Base-by-base conservation (phyloP, 495 filamentous ascomycete species). In the Penicillium herquei region DNA sequence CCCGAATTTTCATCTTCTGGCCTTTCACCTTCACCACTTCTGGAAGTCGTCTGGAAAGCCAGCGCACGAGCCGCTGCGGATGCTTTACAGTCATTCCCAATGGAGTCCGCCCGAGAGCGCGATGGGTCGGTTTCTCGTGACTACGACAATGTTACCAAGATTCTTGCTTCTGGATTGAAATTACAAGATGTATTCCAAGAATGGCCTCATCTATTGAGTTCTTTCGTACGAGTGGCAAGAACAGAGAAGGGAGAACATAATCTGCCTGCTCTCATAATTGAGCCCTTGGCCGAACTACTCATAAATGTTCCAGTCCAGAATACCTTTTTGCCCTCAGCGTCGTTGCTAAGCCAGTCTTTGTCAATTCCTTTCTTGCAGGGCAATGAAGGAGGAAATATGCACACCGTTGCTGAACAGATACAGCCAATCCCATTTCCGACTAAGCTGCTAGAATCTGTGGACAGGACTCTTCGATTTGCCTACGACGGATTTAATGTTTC, bases 131-230 rank as follows among this genome's bases (percentile, higher is more conserved):
- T 72, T 16, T 69, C 74, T 16, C 70, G 80, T 33, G 86, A 90
- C 39, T 92, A 88, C 54, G 83, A 85, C n/a, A 86, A 90, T 39
- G 72, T 84, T 18, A 78, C 84, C 40, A 86, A 79, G 42, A 77
- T 92, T 34, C 76, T 95, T 2, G 80, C 86, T 48, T 71, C 81
- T 44, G 90, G 88, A 8, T 64, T 86, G 54, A 71, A 68, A 6
- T 80, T 80, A 16, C 13, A 73, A 1, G 70, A 72, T 52, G 60
- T 63, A 26, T 66, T 69, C 18, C 33, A 79, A 17, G 74, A 75
- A 26, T 93, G 89, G 89, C 70, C 80, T 49, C 64, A 75, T 6
- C 67, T 95, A 0, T 82, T 90, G 46, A 70, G 78, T 10, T 70
- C 77, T 2, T 76, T 89, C 14, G 71, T 81, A 12, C 71, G 73